A percentile compares a stretch with the other conserved stretches of the same genome.
These are phyloP conservation scores for Davidsoniella eucalypti DNA, from an alignment of 2,329 filamentous ascomycete genomes.

Conservation along the genomic window DNA sequence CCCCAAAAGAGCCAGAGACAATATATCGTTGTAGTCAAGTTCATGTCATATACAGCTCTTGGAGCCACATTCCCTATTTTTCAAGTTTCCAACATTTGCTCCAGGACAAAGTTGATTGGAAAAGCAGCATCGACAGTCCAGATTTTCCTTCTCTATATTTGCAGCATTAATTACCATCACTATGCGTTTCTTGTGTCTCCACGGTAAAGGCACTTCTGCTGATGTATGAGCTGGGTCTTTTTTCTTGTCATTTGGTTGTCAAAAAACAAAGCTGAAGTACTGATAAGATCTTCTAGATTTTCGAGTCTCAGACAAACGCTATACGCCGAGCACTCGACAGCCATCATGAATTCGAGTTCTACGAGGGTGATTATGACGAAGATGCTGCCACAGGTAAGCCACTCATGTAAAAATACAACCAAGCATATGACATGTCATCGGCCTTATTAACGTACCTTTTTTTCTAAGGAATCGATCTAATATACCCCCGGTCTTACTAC, in stretches of 20 bases:
- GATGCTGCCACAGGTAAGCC: neutral
- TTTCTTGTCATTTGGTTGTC: neutral
- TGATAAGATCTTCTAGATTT: neutral
- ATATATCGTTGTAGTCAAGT: no score
- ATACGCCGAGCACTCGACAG: neutral
- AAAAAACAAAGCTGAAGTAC: neutral
- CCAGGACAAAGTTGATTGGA: no score
- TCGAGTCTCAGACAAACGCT: neutral
- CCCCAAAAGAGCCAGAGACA: no score
- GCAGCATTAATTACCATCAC: neutral
- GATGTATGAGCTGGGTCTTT: neutral
- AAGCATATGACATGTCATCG: neutral
- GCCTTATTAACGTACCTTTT: neutral
- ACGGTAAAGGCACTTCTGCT: slow-evolving; percentile 12
- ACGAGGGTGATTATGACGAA: neutral
- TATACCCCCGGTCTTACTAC: neutral
- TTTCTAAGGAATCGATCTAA: neutral
- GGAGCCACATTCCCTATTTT: no score
- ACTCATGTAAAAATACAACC: neutral
- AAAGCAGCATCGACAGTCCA: no score
- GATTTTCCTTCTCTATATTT: no score
- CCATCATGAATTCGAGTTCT: slow-evolving; percentile 5
- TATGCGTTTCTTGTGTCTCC: slow-evolving; percentile 13
- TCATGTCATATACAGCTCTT: no score
- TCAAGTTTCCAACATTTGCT: no score